A percentile compares a stretch with the other conserved stretches of the same genome.
Evolutionary conservation across 179 eudicot species (phyloP).

Genomic region (Nepenthes alata): DNA sequence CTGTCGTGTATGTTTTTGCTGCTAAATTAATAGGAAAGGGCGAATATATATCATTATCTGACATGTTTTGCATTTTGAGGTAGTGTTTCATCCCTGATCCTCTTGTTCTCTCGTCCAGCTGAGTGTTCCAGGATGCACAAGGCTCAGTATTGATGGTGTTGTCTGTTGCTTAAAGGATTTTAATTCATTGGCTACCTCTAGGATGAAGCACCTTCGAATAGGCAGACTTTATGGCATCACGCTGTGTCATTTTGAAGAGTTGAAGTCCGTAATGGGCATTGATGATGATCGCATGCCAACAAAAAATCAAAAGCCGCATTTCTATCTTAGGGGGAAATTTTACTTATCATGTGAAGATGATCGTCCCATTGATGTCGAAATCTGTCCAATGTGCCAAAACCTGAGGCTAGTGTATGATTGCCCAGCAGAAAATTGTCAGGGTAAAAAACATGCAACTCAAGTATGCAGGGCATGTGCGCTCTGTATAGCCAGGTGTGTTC

Average conservation of each 20-base stretch:
- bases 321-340: constrained; percentile 25
- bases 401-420: constrained; percentile 72
- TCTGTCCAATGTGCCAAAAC: constrained; percentile 68
- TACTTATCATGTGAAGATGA: constrained; percentile 49
- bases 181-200: constrained; percentile 29
- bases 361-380: constrained; percentile 65
- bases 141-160: constrained; percentile 51
- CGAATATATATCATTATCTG: too few species aligned
- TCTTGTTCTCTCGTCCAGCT: constrained; percentile 39
- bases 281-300: constrained; percentile 7
- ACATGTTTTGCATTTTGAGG: background rate
- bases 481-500: constrained; percentile 61
- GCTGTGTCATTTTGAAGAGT: constrained; percentile 46
- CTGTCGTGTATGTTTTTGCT: too few species aligned
- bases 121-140: constrained; percentile 65
- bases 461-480: constrained; percentile 63
- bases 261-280: constrained; percentile 39
- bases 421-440: constrained; percentile 51
- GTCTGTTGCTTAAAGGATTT: constrained; percentile 38
- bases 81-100: background rate
- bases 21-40: too few species aligned
- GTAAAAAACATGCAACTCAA: constrained; percentile 20
- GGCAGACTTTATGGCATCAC: constrained; percentile 51
- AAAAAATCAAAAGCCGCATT: constrained; percentile 35
- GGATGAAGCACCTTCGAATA: constrained; percentile 57